phyloP scores from a whole-genome alignment of 148 eudicot genomes.

The Salicornia ramosissima region DNA sequence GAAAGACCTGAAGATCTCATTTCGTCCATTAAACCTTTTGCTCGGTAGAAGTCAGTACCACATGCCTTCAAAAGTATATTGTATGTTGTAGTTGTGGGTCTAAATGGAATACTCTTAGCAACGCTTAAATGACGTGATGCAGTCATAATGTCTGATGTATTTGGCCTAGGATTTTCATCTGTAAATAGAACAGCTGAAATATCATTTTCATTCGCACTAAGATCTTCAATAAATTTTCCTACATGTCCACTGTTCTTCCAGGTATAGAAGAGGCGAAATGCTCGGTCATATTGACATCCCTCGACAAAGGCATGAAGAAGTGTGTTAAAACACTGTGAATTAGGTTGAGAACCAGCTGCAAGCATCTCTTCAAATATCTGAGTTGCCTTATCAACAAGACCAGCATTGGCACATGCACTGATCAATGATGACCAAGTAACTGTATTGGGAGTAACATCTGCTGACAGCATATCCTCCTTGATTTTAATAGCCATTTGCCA shows the following conservation, averaged over 20 bases:
- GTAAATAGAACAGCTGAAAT: slow-evolving; percentile 12
- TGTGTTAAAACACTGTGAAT: slow-evolving; percentile 72
- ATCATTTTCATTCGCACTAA: slow-evolving; percentile 13
- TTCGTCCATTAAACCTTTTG: slow-evolving; percentile 71
- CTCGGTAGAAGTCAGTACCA: slow-evolving; percentile 76
- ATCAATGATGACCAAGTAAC: slow-evolving; percentile 91
- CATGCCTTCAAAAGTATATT: slow-evolving; percentile 93
- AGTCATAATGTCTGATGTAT: slow-evolving; percentile 14
- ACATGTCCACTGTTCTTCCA: slow-evolving; percentile 59
- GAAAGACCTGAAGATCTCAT: slow-evolving; percentile 62
- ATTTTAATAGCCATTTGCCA: slow-evolving; percentile 84
- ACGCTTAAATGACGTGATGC: slow-evolving; percentile 31
- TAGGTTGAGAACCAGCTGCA: slow-evolving; percentile 75
- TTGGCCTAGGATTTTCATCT: slow-evolving; percentile 18
- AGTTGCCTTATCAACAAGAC: slow-evolving; percentile 73
- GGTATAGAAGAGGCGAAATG: slow-evolving; percentile 69
- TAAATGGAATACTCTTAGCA: slow-evolving; percentile 48
- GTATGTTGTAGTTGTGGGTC: slow-evolving; percentile 74
- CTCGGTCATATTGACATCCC: slow-evolving; percentile 84
- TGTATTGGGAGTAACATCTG: slow-evolving; percentile 83
- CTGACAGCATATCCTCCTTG: slow-evolving; percentile 86
- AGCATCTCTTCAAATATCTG: slow-evolving; percentile 83
- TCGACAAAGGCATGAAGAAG: slow-evolving; percentile 95
- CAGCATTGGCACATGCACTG: slow-evolving; percentile 89
- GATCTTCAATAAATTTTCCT: slow-evolving; percentile 16